phyloP scores from a whole-genome alignment of 176 grass and related monocot genomes.

The Eragrostis curvula region DNA sequence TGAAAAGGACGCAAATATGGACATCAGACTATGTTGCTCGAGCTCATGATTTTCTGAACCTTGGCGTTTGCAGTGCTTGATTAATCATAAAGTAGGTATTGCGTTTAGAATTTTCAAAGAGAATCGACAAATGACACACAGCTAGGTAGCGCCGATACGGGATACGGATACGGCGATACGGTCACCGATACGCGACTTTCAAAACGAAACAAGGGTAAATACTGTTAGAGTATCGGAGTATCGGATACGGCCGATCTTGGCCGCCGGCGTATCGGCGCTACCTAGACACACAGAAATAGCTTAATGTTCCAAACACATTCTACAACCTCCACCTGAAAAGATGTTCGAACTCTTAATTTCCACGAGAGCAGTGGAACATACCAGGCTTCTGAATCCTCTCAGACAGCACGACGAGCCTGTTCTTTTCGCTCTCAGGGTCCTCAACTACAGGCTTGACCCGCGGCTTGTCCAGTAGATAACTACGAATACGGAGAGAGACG shows the following conservation, averaged over 20 bases:
- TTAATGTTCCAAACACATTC: neutral
- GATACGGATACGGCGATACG: too few species aligned
- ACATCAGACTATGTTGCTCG: neutral
- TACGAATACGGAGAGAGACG: slow-evolving; percentile 20
- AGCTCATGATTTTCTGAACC: neutral
- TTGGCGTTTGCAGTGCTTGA: neutral
- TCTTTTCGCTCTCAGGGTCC: slow-evolving; percentile 73
- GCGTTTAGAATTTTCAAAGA: neutral
- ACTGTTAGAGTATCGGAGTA: too few species aligned
- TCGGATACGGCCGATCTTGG: too few species aligned
- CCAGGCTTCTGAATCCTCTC: slow-evolving; percentile 81
- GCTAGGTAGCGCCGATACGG: too few species aligned
- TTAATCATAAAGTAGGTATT: neutral
- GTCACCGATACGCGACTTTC: too few species aligned
- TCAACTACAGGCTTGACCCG: slow-evolving; percentile 86
- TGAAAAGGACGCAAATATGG: slow-evolving; percentile 13
- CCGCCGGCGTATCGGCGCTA: too few species aligned
- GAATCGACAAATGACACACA: neutral
- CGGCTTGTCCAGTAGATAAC: slow-evolving; percentile 73
- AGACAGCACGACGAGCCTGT: slow-evolving; percentile 78
- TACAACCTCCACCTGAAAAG: neutral
- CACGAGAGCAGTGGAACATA: slow-evolving; percentile 30
- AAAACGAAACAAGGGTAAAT: too few species aligned
- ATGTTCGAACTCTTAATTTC: neutral
- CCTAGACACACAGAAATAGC: too few species aligned